Base-by-base conservation (phyloP, 805 yeast species). In the Candida nemodendra region DNA sequence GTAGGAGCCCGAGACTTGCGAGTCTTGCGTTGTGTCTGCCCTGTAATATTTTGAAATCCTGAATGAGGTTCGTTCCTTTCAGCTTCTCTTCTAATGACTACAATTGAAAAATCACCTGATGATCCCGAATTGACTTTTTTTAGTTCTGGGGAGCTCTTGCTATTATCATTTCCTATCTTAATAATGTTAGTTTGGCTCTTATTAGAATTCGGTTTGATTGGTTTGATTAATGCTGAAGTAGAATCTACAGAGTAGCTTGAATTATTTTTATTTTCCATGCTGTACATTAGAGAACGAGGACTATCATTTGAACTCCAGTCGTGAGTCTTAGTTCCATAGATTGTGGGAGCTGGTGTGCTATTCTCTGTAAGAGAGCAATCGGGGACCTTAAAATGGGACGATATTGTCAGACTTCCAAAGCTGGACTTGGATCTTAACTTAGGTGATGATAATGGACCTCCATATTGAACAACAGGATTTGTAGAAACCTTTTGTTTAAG, bases 291-390 rank as follows among this genome's bases (percentile, higher is more conserved):
- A n/a, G 54, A 46, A 13, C 44, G 27, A 2, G 56, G 53, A 13
- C 48, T 38, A 28, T 48, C 50, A 27, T 44, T 37, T 3, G 51
- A 34, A 27, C 47, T 41, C 65, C 65, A 61, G 32, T 54, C 47
- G 42, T 61, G 63, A 1, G 56, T 48, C 31, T 50, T 52, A 3
- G 61, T 59, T 2, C 65, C 65, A 34, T 46, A 47, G 2, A 61
- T 61, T 0, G 65, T 59, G 3, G 57, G 50, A 5, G 50, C 12
- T 9, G 56, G 35, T 4, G 48, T 17, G 7, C 16, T 29, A 2
- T 25, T 23, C 12, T 15, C 30, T 3, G 27, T 17, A n/a, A n/a
- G 18, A 16, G 16, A 17, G 17, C 27, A 32, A 14, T 32, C 37
- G 3, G 26, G 30, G 2, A 12, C 30, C 22, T 19, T 18, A 13